These are phyloP conservation scores for Spirogloea muscicola DNA, from an alignment of 139 green algal species.

Conservation along the genomic window DNA sequence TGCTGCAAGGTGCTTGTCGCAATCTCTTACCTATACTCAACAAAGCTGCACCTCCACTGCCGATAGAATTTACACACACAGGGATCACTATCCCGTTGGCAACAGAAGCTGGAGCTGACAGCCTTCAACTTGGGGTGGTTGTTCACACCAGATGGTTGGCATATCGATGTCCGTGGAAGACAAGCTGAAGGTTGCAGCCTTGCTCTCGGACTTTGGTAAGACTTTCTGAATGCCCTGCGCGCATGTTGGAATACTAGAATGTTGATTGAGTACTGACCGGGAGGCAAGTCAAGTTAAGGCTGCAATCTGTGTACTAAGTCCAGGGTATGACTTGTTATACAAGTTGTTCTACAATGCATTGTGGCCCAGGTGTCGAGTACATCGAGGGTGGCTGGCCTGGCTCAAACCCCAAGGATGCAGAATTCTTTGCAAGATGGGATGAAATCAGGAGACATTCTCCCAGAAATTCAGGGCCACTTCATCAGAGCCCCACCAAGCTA, in stretches of 20 bases:
- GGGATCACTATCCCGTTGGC: neutral
- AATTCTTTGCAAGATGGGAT: slow-evolving; percentile 47
- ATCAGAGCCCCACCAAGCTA: slow-evolving; percentile 14
- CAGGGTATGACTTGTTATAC: neutral
- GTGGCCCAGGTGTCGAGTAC: slow-evolving; percentile 45
- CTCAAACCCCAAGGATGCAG: slow-evolving; percentile 53
- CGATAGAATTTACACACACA: neutral
- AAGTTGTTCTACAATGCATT: neutral
- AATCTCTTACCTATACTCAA: neutral
- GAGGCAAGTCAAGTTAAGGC: neutral
- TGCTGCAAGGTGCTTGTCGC: neutral
- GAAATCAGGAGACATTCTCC: neutral
- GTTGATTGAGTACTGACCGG: neutral
- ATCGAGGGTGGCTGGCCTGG: slow-evolving; percentile 55
- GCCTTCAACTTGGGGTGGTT: neutral
- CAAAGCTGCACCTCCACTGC: neutral
- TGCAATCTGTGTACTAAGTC: neutral
- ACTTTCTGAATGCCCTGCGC: neutral
- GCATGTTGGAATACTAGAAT: neutral
- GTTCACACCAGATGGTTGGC: slow-evolving; percentile 46
- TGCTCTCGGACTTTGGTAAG: slow-evolving; percentile 35
- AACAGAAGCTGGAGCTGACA: neutral
- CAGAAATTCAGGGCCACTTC: slow-evolving; percentile 1
- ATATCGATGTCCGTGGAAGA: slow-evolving; percentile 49
- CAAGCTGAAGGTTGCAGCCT: slow-evolving; percentile 49